A percentile compares a stretch with the other conserved stretches of the same genome.
These are phyloP conservation scores for Termitomyces sp. DNA, from an alignment of 768 basidiomycete genomes.

Conservation along the genomic window DNA sequence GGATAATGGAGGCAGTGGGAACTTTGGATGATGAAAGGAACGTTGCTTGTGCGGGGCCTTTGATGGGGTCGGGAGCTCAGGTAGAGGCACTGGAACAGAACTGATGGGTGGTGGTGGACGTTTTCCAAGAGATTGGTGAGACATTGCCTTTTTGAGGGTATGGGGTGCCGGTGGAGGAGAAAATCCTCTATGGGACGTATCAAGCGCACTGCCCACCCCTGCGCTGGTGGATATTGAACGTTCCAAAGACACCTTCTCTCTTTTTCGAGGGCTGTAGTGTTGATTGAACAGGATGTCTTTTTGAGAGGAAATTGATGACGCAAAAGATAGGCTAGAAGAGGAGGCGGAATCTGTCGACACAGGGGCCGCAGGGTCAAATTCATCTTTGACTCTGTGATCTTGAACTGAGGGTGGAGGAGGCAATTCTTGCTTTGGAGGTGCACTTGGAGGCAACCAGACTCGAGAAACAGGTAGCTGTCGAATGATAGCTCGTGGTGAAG, in stretches of 20 bases:
- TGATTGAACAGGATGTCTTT: slow-evolving; percentile 26
- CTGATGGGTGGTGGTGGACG: slow-evolving; percentile 25
- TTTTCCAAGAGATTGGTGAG: slow-evolving; percentile 54
- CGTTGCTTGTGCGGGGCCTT: slow-evolving; percentile 52
- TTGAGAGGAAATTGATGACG: slow-evolving; percentile 35
- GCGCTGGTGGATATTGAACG: slow-evolving; percentile 20
- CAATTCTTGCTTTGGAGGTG: slow-evolving; percentile 48
- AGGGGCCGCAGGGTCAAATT: slow-evolving; percentile 16
- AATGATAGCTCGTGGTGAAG: slow-evolving; percentile 35
- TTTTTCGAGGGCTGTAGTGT: slow-evolving; percentile 26
- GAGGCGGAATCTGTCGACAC: slow-evolving; percentile 27
- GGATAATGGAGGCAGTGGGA: slow-evolving; percentile 52
- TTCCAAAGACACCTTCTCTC: slow-evolving; percentile 27
- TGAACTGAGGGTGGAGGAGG: slow-evolving; percentile 41
- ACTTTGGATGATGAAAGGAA: slow-evolving; percentile 59
- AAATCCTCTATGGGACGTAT: slow-evolving; percentile 7
- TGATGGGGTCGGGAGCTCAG: slow-evolving; percentile 28
- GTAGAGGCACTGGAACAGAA: slow-evolving; percentile 27
- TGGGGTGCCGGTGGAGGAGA: slow-evolving; percentile 26
- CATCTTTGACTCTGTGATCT: slow-evolving; percentile 12
- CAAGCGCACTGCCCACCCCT: slow-evolving; percentile 1
- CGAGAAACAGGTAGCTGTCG: slow-evolving; percentile 45
- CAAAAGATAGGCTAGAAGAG: slow-evolving; percentile 42
- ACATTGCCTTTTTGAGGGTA: slow-evolving; percentile 52
- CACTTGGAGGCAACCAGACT: slow-evolving; percentile 40